phyloP scores from a whole-genome alignment of 2,329 filamentous ascomycete genomes.

The Dactylellina sp. region DNA sequence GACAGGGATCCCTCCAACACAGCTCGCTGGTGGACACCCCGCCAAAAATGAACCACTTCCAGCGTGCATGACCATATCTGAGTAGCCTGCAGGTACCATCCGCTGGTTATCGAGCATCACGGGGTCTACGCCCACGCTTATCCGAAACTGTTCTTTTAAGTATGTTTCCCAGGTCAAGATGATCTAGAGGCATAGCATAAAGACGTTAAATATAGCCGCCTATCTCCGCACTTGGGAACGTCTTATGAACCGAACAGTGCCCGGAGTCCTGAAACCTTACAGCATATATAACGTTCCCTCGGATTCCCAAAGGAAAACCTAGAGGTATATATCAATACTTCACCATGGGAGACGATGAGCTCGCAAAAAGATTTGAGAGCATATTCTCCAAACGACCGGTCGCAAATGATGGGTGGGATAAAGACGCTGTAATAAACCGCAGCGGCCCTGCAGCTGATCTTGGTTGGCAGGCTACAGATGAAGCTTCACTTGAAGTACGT shows the following conservation, averaged over 20 bases:
- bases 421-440: conserved; percentile 9
- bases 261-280: background rate
- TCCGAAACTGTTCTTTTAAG: background rate
- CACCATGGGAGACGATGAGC: conserved; percentile 35
- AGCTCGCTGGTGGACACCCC: conserved; percentile 3
- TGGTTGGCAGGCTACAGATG: conserved; percentile 41
- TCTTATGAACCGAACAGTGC: background rate
- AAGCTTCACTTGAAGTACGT: conserved; percentile 44
- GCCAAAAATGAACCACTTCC: background rate
- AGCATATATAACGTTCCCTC: background rate
- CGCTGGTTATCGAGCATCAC: background rate
- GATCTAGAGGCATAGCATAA: background rate
- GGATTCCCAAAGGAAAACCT: background rate
- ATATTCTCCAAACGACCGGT: conserved; percentile 53
- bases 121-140: conserved; percentile 1
- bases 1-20: conserved; percentile 30
- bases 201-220: no score
- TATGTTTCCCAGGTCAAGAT: background rate
- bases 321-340: background rate
- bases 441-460: background rate
- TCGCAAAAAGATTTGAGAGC: conserved; percentile 50
- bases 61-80: conserved; percentile 17
- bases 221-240: no score
- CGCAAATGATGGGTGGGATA: conserved; percentile 35
- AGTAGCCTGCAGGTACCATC: conserved; percentile 23